These are phyloP conservation scores for Aureobasidium uvarum DNA, from an alignment of 2,329 filamentous ascomycete genomes.

Conservation along the genomic window DNA sequence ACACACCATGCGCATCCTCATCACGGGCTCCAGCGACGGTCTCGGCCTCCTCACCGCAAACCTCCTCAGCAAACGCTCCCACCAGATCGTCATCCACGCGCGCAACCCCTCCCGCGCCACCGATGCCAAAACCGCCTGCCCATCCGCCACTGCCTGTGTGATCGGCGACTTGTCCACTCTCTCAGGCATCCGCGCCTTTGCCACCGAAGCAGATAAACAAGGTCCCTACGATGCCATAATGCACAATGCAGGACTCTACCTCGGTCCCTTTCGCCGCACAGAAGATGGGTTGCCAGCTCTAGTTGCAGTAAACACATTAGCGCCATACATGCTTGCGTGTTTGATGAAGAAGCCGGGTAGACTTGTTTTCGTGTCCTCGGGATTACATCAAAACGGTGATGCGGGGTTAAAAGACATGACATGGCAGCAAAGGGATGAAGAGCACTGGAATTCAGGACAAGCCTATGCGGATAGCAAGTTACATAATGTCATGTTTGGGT, in stretches of 20 bases:
- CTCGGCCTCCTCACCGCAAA: constrained; percentile 55
- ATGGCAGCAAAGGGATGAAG: constrained; percentile 39
- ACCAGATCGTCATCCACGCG: constrained; percentile 57
- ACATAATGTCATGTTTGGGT: constrained; percentile 56
- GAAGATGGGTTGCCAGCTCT: constrained; percentile 50
- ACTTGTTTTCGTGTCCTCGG: constrained; percentile 54
- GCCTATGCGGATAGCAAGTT: constrained; percentile 58
- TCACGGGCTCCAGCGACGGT: constrained; percentile 60
- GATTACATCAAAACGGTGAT: constrained; percentile 53
- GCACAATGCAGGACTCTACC: constrained; percentile 58
- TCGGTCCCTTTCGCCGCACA: constrained; percentile 46
- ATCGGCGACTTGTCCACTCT: constrained; percentile 55
- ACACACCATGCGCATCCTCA: constrained; percentile 44
- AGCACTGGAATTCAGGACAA: constrained; percentile 35
- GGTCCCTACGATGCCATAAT: constrained; percentile 57
- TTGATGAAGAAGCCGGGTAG: constrained; percentile 52
- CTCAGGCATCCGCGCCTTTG: constrained; percentile 52
- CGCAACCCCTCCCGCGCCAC: constrained; percentile 55
- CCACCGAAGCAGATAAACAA: constrained; percentile 50
- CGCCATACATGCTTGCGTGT: constrained; percentile 57
- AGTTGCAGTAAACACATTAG: constrained; percentile 57
- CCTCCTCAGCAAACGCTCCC: constrained; percentile 47
- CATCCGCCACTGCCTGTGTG: constrained; percentile 52
- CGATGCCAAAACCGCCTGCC: constrained; percentile 50
- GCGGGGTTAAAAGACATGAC: constrained; percentile 43